phyloP scores from a whole-genome alignment of 2,329 filamentous ascomycete genomes.

The Setomelanomma holmii region DNA sequence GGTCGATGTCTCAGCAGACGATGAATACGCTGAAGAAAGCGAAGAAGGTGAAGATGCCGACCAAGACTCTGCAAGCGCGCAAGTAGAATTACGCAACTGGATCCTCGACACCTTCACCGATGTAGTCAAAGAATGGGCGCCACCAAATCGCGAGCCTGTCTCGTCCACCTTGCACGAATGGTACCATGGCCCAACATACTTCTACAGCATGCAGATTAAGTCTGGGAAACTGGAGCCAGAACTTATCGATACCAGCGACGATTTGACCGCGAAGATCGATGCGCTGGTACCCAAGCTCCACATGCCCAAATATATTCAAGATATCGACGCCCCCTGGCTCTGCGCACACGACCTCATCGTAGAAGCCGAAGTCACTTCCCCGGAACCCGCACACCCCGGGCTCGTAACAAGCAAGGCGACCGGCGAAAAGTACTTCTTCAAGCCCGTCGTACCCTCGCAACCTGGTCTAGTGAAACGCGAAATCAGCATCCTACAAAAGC shows the following conservation, averaged over 20 bases:
- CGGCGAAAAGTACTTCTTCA: conserved; percentile 20
- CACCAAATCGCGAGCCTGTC: conserved; percentile 20
- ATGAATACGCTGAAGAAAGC: conserved; percentile 14
- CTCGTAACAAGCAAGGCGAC: conserved; percentile 10
- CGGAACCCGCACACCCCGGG: conserved; percentile 25
- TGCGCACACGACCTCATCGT: conserved; percentile 21
- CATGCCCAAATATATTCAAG: conserved; percentile 26
- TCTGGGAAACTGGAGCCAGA: conserved; percentile 7
- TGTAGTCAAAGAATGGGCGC: conserved; percentile 16
- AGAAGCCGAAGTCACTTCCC: conserved; percentile 22
- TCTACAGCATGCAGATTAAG: conserved; percentile 15
- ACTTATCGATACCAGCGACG: conserved; percentile 13
- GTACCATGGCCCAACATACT: conserved; percentile 29
- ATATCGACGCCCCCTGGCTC: conserved; percentile 21
- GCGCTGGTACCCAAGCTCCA: conserved; percentile 17
- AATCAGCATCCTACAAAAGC: conserved; percentile 19
- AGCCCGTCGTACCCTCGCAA: conserved; percentile 18
- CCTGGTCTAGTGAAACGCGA: conserved; percentile 24
- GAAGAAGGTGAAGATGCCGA: conserved; percentile 2
- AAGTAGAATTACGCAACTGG: conserved; percentile 22
- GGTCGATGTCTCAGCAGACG: conserved; percentile 21
- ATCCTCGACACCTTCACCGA: conserved; percentile 14
- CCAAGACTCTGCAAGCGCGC: conserved; percentile 22
- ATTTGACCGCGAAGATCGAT: conserved; percentile 17
- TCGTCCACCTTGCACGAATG: conserved; percentile 21